Evolutionary conservation across 2,329 filamentous ascomycete species (phyloP), one percentile per base, ranked within the genome.

Genomic region (Fusarium sp.): DNA sequence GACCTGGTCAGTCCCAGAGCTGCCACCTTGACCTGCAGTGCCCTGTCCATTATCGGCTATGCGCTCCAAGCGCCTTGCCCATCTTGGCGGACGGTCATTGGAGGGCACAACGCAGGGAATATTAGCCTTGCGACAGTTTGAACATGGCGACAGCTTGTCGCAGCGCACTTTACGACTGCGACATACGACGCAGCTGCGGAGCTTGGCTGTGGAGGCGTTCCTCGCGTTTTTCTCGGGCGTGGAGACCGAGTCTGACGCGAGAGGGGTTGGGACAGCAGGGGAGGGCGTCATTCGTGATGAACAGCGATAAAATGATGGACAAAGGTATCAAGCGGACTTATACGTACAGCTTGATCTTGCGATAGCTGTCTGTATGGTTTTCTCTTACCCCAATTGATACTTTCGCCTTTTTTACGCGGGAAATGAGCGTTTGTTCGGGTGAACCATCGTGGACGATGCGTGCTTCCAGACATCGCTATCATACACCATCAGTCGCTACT

Each of bases 161-260:
- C 88, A 90, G 47, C 86, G 86, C 8, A 90, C 87, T 71, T 89
- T 89, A 49, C 88, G 86, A 38, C 78, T 81, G 46, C 87, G 83
- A 68, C 87, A 90, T 7, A 84, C 81, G 8, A 85, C 80, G 57
- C 86, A 88, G 75, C 86, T 87, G 57, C 85, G 84, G 55, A 76
- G 77, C 71, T 86, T 69, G 50, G 57, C 31, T 29, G 62, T 52
- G 31, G 49, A 44, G 44, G 63, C 42, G 45, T 60, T 53, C 45
- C 49, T 76, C 73, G 74, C 71, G 71, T 39, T 62, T 74, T 76
- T 75, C 67, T 75, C 76, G 65, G 76, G 36, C 47, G 61, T 62
- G 22, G 72, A 59, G 27, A 59, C 75, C 70, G 76, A 71, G 47
- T 50, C 71, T 47, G 62, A 52, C 65, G 70, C 58, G 69, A 65